phyloP scores from a whole-genome alignment of 768 basidiomycete species.

The Hortiboletus campestris region DNA sequence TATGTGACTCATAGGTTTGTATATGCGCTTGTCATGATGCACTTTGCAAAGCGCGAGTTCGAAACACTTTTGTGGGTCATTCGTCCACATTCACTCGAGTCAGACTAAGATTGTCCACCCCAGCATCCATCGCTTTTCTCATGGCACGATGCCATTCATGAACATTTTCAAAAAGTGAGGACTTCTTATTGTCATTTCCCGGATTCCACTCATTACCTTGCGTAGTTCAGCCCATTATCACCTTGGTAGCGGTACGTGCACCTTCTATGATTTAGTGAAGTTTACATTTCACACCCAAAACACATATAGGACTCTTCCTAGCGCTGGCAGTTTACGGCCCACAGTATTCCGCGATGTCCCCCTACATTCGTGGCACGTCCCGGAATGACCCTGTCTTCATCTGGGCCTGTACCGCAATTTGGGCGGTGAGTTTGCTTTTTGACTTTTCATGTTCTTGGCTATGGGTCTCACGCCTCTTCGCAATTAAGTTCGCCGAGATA shows the following conservation, averaged over 20 bases:
- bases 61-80: conserved; percentile 84
- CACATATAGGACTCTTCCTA: conserved; percentile 58
- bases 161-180: conserved; percentile 90
- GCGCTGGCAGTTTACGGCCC: conserved; percentile 83
- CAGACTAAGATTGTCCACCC: not conserved
- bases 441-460: not conserved
- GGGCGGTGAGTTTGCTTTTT: conserved; percentile 58
- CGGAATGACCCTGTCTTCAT: conserved; percentile 70
- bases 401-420: conserved; percentile 60
- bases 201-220: not conserved
- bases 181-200: not conserved
- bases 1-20: conserved; percentile 48
- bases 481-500: conserved; percentile 69
- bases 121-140: conserved; percentile 93
- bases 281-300: conserved; percentile 1
- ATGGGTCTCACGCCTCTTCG: not conserved
- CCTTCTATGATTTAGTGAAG: not conserved
- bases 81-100: not conserved
- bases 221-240: conserved; percentile 88
- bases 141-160: conserved; percentile 85
- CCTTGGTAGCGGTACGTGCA: conserved; percentile 57
- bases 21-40: conserved; percentile 73
- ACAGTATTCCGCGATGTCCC: conserved; percentile 63
- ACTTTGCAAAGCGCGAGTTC: conserved; percentile 89
- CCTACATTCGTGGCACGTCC: conserved; percentile 59